phyloP scores from a whole-genome alignment of 129 eudicot genomes.

The Escallonia herrerae region DNA sequence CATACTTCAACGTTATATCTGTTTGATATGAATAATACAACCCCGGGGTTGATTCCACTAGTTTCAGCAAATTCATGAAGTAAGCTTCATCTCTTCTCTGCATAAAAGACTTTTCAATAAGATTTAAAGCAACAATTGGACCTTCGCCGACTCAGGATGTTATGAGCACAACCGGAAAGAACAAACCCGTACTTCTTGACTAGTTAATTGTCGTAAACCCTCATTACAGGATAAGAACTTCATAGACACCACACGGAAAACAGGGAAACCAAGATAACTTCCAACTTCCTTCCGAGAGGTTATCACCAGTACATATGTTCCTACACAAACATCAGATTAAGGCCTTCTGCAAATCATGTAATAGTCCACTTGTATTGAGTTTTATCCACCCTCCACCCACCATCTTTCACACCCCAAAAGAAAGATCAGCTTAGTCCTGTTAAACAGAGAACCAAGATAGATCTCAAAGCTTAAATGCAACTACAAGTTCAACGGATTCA shows the following conservation, averaged over 20 bases:
- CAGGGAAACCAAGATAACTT: conserved; percentile 81
- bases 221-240: conserved; percentile 78
- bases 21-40: conserved; percentile 95
- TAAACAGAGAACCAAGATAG: neutral
- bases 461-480: neutral
- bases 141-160: conserved; percentile 3
- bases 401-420: neutral
- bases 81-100: conserved; percentile 94
- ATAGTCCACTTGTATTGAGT: no score
- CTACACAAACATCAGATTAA: conserved; percentile 32
- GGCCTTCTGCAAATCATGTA: neutral
- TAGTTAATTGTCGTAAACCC: conserved; percentile 43
- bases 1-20: conserved; percentile 86
- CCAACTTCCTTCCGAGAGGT: conserved; percentile 86
- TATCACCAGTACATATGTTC: conserved; percentile 67
- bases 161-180: conserved; percentile 3
- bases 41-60: conserved; percentile 94
- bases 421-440: neutral
- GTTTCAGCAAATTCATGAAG: conserved; percentile 73
- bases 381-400: no score
- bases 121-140: conserved; percentile 11
- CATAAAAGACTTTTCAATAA: conserved; percentile 4
- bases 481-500: no score
- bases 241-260: conserved; percentile 78
- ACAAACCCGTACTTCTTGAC: conserved; percentile 55